Conservation (phyloP, 1,284 basidiomycete species). For the Apiotrichum gracile region DNA sequence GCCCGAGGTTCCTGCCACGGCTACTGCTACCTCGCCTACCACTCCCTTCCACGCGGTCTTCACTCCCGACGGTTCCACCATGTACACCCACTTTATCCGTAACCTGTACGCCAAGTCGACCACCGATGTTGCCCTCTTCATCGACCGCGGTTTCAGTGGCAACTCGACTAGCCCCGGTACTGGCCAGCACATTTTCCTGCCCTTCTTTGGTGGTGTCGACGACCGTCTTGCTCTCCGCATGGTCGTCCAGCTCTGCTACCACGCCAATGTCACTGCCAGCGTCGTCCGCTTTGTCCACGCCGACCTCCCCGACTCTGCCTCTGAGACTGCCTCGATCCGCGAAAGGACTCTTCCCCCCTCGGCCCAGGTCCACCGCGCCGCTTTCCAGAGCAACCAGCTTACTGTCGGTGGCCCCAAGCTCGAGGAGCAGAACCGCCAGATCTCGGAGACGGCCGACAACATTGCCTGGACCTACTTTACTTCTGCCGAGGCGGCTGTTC, state of each 20-base stretch:
- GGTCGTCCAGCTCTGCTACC: conserved; percentile 66
- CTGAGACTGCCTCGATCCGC: conserved; percentile 41
- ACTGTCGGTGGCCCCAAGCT: conserved; percentile 32
- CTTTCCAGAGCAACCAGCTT: conserved; percentile 39
- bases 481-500: conserved; percentile 11
- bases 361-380: conserved; percentile 38
- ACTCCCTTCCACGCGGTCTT: conserved; percentile 42
- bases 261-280: conserved; percentile 62
- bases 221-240: conserved; percentile 76
- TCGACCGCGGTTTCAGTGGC: conserved; percentile 59
- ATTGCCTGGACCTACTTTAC: conserved; percentile 46
- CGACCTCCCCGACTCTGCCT: conserved; percentile 41
- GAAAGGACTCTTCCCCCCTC: conserved; percentile 22
- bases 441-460: conserved; percentile 48
- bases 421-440: conserved; percentile 31
- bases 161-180: conserved; percentile 29
- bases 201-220: conserved; percentile 89
- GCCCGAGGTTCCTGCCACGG: conserved; percentile 50
- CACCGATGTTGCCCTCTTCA: conserved; percentile 71
- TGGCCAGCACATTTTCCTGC: conserved; percentile 67
- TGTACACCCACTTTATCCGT: conserved; percentile 73
- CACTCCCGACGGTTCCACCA: conserved; percentile 42
- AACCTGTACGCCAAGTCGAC: conserved; percentile 61
- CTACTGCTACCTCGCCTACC: conserved; percentile 49
- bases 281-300: conserved; percentile 55